A percentile compares a stretch with the other conserved stretches of the same genome.
phyloP scores from a whole-genome alignment of 192 early-diverging fungal genomes.

The Neocallimastix lanati region DNA sequence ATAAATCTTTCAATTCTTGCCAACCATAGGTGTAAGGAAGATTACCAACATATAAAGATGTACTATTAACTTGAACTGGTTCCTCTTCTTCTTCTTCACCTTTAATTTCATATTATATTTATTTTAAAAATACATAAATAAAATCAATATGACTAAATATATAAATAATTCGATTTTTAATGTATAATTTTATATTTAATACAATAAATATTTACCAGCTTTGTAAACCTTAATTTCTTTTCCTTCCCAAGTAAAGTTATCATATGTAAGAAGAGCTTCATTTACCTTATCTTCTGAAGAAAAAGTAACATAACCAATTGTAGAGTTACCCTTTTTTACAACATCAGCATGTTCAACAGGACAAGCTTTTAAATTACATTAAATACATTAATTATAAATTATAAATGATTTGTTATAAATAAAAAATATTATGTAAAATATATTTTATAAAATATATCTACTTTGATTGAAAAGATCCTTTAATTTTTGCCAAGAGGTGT shows the following conservation, averaged over 20 bases:
- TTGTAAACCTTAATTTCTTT: background rate
- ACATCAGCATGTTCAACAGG: background rate
- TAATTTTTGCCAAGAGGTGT: background rate
- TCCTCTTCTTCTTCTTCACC: background rate
- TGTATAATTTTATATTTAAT: no score
- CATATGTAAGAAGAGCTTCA: background rate
- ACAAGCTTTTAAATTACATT: background rate
- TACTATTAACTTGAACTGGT: background rate
- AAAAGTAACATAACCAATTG: background rate
- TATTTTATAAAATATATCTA: background rate
- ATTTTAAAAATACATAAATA: no score
- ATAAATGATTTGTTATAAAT: no score
- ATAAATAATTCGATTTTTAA: no score
- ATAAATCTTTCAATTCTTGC: conserved; percentile 38
- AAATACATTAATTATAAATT: no score
- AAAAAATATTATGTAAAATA: no score
- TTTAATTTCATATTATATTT: no score
- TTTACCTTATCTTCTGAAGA: background rate
- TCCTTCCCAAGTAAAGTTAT: background rate
- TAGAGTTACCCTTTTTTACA: background rate
- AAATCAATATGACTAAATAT: no score
- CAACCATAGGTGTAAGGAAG: conserved; percentile 56
- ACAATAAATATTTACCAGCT: background rate
- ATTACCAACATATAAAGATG: conserved; percentile 47
- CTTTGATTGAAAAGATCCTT: background rate